These are phyloP conservation scores for Magnolia kwangsiensis DNA, from an alignment of 164 flowering plant species.

Conservation along the genomic window DNA sequence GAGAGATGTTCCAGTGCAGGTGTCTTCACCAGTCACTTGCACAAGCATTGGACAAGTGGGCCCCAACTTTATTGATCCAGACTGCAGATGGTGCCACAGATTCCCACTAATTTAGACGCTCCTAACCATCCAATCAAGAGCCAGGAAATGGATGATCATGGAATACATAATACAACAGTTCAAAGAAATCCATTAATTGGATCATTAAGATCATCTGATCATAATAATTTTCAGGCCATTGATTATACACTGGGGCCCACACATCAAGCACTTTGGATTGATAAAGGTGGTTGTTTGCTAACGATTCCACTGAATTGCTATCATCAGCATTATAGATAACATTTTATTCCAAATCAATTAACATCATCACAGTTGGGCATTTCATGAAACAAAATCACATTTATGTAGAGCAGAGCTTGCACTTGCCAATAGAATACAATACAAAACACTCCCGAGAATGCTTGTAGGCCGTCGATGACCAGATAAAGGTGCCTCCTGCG, in stretches of 20 bases:
- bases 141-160: background rate
- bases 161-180: no score
- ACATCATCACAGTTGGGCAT: background rate
- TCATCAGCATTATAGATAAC: background rate
- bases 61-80: no score
- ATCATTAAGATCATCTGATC: background rate
- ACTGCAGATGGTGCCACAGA: no score
- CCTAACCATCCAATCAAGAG: background rate
- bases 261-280: no score
- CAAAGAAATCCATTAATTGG: background rate
- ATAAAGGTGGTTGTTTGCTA: background rate
- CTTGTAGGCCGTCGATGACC: conserved; percentile 70
- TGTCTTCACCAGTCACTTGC: background rate
- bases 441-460: conserved; percentile 57
- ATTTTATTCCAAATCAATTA: no score
- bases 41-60: background rate
- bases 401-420: background rate
- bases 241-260: background rate
- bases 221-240: background rate
- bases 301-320: background rate
- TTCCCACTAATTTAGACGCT: no score
- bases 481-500: conserved; percentile 84
- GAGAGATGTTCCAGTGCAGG: background rate
- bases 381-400: background rate
- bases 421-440: conserved; percentile 80